Base-by-base conservation (phyloP, 352 stramenopile species). In the Pythium graminicola region DNA sequence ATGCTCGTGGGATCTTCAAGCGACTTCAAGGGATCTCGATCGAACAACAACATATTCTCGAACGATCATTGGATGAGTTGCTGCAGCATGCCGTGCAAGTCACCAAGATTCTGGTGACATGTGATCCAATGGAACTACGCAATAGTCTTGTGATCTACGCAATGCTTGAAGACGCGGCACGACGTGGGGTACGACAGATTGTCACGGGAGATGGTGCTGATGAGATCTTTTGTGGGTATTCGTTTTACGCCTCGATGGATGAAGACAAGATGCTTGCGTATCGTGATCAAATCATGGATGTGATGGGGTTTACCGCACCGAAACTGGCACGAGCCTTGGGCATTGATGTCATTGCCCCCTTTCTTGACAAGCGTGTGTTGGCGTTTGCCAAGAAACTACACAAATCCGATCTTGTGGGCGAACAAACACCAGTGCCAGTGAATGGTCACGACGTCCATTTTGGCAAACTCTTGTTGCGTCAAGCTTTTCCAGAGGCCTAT, bases 201-300 rank as follows among this genome's bases (percentile, higher is more conserved):
- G 54, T 96, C 29, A 92, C 85, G 14, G 86, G 86, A 10, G 86
- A 96, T 56, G 86, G 71, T 11, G 77, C 86, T 3, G 86, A 96
- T 59, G 86, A 96, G 57, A 63, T 96, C 7, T 92, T 96, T 48
- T 88, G 81, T 24, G 86, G 79, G 7, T 96, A 96, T 64, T 78
- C 71, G 16, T 96, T 96, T 66, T 93, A 85, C 55, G 78, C 85
- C 31, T 65, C 46, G 22, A 83, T 87, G 61, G 67, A 67, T 7
- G 67, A 89, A 31, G 64, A 65, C 1, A 49, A 69, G 23, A 71
- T 90, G 64, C 72, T 64, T 13, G 60, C 71, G 9, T 94, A 95
- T 46, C 81, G 85, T 2, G 62, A 78, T 39, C 70, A 78, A 26
- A 93, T 96, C 64, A 85, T 74, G 24, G 32, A 57, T 8, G 69